These are phyloP conservation scores for Pisolithus orientalis DNA, from an alignment of 768 basidiomycete genomes.

Conservation along the genomic window DNA sequence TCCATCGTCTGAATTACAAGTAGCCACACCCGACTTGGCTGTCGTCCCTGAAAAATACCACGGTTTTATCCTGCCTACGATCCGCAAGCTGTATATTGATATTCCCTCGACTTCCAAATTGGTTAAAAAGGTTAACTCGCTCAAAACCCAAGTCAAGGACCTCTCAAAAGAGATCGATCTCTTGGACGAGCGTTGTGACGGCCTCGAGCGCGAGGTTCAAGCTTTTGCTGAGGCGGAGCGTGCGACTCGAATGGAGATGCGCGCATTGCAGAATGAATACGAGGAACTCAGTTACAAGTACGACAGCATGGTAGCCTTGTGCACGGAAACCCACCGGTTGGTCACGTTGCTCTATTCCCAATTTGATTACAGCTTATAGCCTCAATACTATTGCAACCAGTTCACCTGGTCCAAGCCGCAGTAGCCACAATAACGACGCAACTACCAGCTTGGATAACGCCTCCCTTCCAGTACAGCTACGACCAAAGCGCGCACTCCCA, in stretches of 20 bases:
- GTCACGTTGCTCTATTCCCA: too few species aligned
- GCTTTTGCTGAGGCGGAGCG: conserved; percentile 29
- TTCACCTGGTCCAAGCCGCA: too few species aligned
- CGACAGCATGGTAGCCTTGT: conserved; percentile 23
- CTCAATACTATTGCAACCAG: too few species aligned
- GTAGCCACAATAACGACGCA: too few species aligned
- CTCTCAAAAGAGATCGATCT: conserved; percentile 37
- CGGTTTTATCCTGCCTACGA: conserved; percentile 49
- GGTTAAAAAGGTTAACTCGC: conserved; percentile 29
- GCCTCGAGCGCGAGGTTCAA: conserved; percentile 28
- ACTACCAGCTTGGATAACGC: too few species aligned
- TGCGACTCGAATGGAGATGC: conserved; percentile 21
- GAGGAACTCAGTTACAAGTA: conserved; percentile 34
- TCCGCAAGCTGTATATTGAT: conserved; percentile 53
- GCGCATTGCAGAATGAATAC: conserved; percentile 33
- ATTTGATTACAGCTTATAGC: too few species aligned
- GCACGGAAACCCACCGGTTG: conserved; percentile 4
- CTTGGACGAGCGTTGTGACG: conserved; percentile 39
- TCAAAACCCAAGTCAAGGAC: conserved; percentile 33
- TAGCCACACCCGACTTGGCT: conserved; percentile 43
- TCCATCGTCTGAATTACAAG: background rate
- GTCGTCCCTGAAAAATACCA: conserved; percentile 53
- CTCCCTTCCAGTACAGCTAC: background rate
- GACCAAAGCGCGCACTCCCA: conserved; percentile 25
- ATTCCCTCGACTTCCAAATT: conserved; percentile 17